Percentiles rank a stretch among this genome's conserved stretches.
These are phyloP conservation scores for Aureoboletus auriporus DNA, from an alignment of 768 basidiomycete genomes.

Conservation along the genomic window DNA sequence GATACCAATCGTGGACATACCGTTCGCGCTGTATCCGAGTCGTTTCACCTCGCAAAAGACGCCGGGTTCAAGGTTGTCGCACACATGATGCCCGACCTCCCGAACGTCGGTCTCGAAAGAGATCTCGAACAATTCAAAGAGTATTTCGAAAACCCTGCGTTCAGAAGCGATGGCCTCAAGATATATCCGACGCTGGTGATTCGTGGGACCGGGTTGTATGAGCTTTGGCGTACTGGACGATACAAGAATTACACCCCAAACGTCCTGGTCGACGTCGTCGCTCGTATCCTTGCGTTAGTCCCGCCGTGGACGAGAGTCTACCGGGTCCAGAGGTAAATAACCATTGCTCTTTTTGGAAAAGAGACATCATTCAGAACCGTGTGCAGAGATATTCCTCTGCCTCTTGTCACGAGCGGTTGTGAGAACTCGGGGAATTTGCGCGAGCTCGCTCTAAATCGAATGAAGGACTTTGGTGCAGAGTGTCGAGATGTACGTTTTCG, in stretches of 20 bases:
- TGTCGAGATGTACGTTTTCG: constrained; percentile 97
- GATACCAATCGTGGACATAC: constrained; percentile 99
- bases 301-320: constrained; percentile 99
- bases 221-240: constrained; percentile 93
- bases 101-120: constrained; percentile 95
- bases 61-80: constrained; percentile 99
- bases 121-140: constrained; percentile 99
- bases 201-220: constrained; percentile 92
- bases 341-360: neutral
- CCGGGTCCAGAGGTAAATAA: constrained; percentile 82
- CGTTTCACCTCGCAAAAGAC: constrained; percentile 96
- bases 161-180: constrained; percentile 95
- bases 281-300: constrained; percentile 90
- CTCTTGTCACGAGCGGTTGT: constrained; percentile 93
- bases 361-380: neutral
- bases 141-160: constrained; percentile 98
- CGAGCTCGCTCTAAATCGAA: constrained; percentile 91
- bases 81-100: constrained; percentile 99
- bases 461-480: constrained; percentile 98
- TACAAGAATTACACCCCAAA: constrained; percentile 99
- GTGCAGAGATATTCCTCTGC: constrained; percentile 89
- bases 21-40: constrained; percentile 93
- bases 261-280: constrained; percentile 95
- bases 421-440: constrained; percentile 97
- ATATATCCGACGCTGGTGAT: constrained; percentile 99